These are phyloP conservation scores for Cyathus striatus DNA, from an alignment of 768 basidiomycete genomes.

Conservation along the genomic window DNA sequence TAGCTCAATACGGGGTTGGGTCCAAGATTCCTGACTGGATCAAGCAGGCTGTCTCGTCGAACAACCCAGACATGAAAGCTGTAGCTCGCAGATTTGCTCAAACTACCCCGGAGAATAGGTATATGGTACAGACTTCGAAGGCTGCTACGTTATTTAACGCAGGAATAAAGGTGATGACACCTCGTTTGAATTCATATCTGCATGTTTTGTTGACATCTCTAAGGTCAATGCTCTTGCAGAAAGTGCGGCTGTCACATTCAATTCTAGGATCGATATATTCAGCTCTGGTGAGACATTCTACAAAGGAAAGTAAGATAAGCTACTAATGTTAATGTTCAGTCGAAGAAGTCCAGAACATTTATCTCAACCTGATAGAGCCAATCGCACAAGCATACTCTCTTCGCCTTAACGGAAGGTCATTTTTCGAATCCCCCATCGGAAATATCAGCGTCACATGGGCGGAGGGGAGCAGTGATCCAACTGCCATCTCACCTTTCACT, in stretches of 20 bases:
- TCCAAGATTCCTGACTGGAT: constrained; percentile 18
- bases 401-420: constrained; percentile 10
- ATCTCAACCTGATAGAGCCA: constrained; percentile 14
- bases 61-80: constrained; percentile 13
- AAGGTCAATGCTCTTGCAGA: constrained; percentile 19
- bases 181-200: too few relatives aligned
- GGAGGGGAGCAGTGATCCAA: constrained; percentile 13
- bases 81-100: constrained; percentile 18
- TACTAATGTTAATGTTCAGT: constrained; percentile 8
- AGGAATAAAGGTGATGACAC: constrained; percentile 17
- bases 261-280: constrained; percentile 21
- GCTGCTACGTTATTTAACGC: constrained; percentile 22
- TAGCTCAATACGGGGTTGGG: constrained; percentile 15
- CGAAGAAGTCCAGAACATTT: constrained; percentile 10
- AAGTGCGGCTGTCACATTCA: constrained; percentile 18
- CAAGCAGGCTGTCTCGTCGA: constrained; percentile 10
- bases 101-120: constrained; percentile 15
- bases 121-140: constrained; percentile 23
- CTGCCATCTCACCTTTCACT: constrained; percentile 18
- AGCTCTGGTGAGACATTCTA: constrained; percentile 15
- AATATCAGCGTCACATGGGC: constrained; percentile 18
- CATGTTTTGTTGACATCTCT: too few relatives aligned
- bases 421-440: constrained; percentile 13
- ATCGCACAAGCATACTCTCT: constrained; percentile 21
- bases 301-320: too few relatives aligned